Conservation (phyloP, 176 grass and related monocot genomes). For the Cocos nucifera region DNA sequence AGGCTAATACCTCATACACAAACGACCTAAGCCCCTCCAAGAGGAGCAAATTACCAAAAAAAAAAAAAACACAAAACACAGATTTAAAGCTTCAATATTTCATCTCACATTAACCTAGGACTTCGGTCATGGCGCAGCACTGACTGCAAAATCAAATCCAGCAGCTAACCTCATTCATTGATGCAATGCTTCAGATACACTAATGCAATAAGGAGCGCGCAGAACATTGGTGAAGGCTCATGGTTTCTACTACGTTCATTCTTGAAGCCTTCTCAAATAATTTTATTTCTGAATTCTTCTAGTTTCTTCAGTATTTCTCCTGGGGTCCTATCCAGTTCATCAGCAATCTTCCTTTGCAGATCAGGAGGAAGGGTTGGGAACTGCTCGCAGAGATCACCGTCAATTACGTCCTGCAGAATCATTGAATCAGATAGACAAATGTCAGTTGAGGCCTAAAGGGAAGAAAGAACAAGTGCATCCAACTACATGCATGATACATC, state of each 20-base stretch:
- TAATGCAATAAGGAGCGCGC: no score
- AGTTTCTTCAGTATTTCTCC: conserved; percentile 99
- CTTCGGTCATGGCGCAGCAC: no score
- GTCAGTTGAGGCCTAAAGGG: conserved; percentile 5
- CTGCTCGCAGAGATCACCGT: conserved; percentile 95
- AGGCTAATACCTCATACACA: no score
- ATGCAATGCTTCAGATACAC: no score
- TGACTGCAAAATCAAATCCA: no score
- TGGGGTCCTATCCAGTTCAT: conserved; percentile 89
- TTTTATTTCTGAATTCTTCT: conserved; percentile 98
- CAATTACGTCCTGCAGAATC: conserved; percentile 82
- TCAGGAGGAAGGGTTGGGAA: conserved; percentile 88
- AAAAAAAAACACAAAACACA: no score
- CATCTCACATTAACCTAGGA: no score
- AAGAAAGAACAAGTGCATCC: neutral
- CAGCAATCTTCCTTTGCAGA: conserved; percentile 94
- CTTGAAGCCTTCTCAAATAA: conserved; percentile 37
- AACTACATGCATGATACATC: neutral
- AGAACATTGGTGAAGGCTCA: no score
- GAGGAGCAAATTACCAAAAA: no score
- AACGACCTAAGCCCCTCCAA: no score
- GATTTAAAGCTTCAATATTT: no score
- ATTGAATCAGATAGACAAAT: neutral
- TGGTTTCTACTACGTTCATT: neutral
- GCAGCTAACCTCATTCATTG: no score